Conservation (phyloP, 2,329 filamentous ascomycete genomes). For the Neonectria magnoliae region DNA sequence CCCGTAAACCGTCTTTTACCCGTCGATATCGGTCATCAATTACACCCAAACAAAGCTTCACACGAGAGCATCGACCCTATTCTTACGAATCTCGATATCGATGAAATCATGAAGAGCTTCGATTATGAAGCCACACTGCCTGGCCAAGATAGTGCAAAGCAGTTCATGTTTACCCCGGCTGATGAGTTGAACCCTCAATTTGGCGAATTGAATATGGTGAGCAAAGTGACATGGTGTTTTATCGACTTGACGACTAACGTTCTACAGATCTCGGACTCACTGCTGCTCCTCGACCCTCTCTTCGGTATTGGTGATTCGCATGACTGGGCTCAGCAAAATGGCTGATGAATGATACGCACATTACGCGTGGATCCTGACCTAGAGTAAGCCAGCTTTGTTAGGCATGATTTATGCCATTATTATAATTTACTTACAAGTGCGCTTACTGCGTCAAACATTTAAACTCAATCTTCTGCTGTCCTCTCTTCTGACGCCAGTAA, state of each 20-base stretch:
- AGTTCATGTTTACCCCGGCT: background rate
- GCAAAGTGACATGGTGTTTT: background rate
- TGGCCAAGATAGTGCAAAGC: background rate
- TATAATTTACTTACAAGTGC: too few relatives aligned
- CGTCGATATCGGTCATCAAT: background rate
- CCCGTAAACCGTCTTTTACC: background rate
- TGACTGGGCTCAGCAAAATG: background rate
- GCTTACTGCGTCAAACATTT: too few relatives aligned
- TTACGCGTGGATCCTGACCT: background rate
- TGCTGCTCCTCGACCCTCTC: background rate
- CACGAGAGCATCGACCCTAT: background rate
- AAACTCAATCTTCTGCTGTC: background rate
- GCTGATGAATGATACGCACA: background rate
- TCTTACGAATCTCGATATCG: constrained; percentile 3
- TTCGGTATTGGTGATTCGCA: background rate
- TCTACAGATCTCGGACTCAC: background rate
- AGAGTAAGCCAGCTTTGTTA: background rate
- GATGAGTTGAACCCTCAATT: background rate
- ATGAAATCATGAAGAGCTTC: constrained; percentile 14
- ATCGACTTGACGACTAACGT: background rate
- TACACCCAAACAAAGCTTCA: background rate
- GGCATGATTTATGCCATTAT: background rate
- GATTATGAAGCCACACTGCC: background rate
- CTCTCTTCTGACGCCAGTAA: constrained; percentile 1
- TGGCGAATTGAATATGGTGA: background rate